Percentiles rank a stretch among this genome's conserved stretches.
These are phyloP conservation scores for Haematococcus lacustris DNA, from an alignment of 139 green algal species.

Conservation along the genomic window DNA sequence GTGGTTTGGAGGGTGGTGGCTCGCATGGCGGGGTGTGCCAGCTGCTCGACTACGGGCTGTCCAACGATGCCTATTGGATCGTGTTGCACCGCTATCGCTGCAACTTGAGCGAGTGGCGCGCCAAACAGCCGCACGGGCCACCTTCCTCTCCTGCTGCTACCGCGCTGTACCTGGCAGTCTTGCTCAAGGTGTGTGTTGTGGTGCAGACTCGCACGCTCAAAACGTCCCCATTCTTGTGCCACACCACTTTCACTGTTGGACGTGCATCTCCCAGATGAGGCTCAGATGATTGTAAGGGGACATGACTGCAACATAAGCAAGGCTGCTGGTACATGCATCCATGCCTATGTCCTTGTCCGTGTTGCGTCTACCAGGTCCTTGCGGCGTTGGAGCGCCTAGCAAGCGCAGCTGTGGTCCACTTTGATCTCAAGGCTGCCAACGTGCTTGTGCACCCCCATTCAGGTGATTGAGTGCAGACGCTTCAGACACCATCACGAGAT, in stretches of 20 bases:
- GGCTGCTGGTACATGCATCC: no score
- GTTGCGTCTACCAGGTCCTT: constrained; percentile 49
- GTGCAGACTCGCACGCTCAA: no score
- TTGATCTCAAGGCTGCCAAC: constrained; percentile 86
- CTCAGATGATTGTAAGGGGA: no score
- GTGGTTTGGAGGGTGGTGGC: background rate
- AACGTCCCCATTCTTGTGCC: no score
- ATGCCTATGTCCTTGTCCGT: no score
- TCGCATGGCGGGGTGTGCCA: constrained; percentile 29
- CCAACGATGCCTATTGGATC: constrained; percentile 51
- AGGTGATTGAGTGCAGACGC: background rate
- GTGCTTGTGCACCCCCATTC: constrained; percentile 25
- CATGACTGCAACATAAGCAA: no score
- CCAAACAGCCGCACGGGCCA: constrained; percentile 18
- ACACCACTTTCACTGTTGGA: no score
- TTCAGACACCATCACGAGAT: no score
- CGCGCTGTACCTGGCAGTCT: constrained; percentile 50
- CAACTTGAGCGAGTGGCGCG: constrained; percentile 60
- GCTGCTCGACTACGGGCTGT: constrained; percentile 66
- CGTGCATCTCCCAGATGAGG: no score
- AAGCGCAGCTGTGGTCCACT: constrained; percentile 63
- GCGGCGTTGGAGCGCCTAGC: constrained; percentile 35
- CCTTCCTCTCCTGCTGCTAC: constrained; percentile 4
- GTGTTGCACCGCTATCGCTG: constrained; percentile 63
- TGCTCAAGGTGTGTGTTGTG: no score